phyloP scores from a whole-genome alignment of 2,329 filamentous ascomycete species.

The Coleophoma cylindrospora region DNA sequence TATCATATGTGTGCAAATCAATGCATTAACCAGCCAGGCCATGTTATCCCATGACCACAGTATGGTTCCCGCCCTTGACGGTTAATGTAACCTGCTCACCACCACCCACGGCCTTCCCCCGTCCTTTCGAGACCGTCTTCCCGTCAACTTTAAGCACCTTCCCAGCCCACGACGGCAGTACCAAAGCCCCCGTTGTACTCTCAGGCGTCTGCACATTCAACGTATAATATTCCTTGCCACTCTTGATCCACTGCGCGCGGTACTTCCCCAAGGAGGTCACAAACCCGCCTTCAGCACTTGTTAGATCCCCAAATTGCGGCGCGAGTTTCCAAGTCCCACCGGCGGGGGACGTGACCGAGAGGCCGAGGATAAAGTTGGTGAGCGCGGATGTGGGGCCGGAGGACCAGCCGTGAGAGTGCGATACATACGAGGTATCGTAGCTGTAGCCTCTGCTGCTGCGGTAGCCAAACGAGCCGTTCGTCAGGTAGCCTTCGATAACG shows the following conservation, averaged over 20 bases:
- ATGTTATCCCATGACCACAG: not conserved
- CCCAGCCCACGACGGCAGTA: not conserved
- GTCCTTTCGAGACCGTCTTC: not conserved
- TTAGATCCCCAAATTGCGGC: conserved; percentile 31
- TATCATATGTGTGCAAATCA: no score
- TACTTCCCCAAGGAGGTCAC: conserved; percentile 29
- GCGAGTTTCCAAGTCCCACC: conserved; percentile 29
- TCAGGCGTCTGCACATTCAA: conserved; percentile 1
- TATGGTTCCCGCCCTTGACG: conserved; percentile 8
- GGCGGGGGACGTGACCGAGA: conserved; percentile 27
- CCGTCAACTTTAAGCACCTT: conserved; percentile 8
- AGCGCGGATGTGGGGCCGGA: conserved; percentile 37
- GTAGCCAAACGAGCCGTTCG: conserved; percentile 50
- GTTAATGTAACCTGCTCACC: not conserved
- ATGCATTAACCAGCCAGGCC: no score
- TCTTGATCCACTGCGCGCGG: conserved; percentile 5
- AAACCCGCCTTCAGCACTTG: conserved; percentile 30
- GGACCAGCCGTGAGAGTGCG: conserved; percentile 41
- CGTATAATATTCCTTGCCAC: not conserved
- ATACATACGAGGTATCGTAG: conserved; percentile 37
- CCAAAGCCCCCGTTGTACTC: conserved; percentile 5
- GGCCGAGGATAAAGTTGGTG: conserved; percentile 34
- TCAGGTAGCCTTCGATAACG: conserved; percentile 50
- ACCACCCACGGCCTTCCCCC: not conserved
- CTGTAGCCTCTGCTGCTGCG: conserved; percentile 43